Base-by-base conservation (phyloP, 345 rosid genomes). In the Salix arbutifolia region DNA sequence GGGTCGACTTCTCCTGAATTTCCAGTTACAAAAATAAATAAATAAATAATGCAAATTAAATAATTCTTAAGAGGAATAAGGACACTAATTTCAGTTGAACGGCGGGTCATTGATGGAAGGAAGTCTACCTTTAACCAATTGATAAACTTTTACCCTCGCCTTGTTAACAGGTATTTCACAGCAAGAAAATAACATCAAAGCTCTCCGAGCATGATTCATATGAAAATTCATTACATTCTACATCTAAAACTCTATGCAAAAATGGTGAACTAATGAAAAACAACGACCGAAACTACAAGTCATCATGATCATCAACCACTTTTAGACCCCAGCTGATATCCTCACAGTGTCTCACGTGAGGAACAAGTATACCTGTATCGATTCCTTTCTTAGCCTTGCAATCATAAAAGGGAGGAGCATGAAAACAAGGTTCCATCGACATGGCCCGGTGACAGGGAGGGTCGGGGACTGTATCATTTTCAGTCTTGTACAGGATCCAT, bases 311-410 rank as follows among this genome's bases (percentile, higher is more conserved):
- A 44, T 81, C 80, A 10, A 81, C 80, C 38, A 81, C 80, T 70
- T 81, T 81, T 7, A 81, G 53, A 5, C 84, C 84, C 84, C 84
- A 81, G 75, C 80, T 81, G 71, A 81, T 74, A 66, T 81, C 84
- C 72, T 81, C 84, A 25, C 81, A 81, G 69, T 81, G 81, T 58
- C 68, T 81, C 72, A 81, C 84, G 56, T 81, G 81, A 37, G 81
- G 81, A 38, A 81, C 84, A 8, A 77, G 23, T 9, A 35, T 44
- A 33, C 81, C 84, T 0, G 80, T 81, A 44, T 81, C 84, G 4
- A 52, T 77, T 74, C 81, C 81, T 69, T 16, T 53, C 76, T 77
- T 81, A 13, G 76, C 72, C 72, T 77, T 81, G 75, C 84, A 81
- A 53, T 77, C 84, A 69, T 81, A 81, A 46, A 73, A 81, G 9